Evolutionary conservation across 2,329 filamentous ascomycete genomes (phyloP).

Genomic region (Hypoxylon sp.): DNA sequence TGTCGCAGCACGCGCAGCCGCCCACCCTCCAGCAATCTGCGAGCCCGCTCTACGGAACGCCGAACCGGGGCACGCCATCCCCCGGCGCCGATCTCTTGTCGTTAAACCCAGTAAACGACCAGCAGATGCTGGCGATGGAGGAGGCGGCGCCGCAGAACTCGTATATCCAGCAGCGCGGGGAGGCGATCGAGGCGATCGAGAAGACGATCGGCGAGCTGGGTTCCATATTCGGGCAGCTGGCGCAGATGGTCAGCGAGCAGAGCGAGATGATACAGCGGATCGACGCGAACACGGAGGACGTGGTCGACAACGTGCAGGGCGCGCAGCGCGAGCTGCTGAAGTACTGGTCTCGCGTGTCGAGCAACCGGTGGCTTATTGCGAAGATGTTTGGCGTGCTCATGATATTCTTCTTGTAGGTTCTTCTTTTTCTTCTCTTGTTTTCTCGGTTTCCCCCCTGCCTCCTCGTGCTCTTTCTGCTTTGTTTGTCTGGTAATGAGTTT

Average conservation of each 20-base stretch:
- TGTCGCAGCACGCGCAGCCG: constrained; percentile 79
- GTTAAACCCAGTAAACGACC: constrained; percentile 85
- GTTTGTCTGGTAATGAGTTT: neutral
- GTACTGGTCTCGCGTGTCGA: constrained; percentile 94
- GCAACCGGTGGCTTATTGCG: constrained; percentile 93
- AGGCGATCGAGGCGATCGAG: constrained; percentile 97
- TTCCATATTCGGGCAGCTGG: constrained; percentile 91
- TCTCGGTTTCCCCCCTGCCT: neutral
- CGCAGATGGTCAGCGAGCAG: constrained; percentile 97
- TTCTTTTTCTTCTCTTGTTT: neutral
- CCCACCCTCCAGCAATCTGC: constrained; percentile 78
- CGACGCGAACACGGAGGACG: constrained; percentile 96
- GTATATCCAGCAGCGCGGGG: constrained; percentile 93
- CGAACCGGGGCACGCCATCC: constrained; percentile 73
- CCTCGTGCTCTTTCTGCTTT: neutral
- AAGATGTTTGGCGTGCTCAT: constrained; percentile 91
- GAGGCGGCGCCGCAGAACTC: constrained; percentile 86
- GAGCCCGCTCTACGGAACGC: constrained; percentile 87
- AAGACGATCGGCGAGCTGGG: constrained; percentile 94
- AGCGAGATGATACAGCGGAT: constrained; percentile 96
- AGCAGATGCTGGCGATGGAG: constrained; percentile 93
- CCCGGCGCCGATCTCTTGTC: constrained; percentile 82
- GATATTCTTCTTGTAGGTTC: constrained; percentile 82
- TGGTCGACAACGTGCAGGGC: constrained; percentile 98
- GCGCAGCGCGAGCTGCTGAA: constrained; percentile 95